Evolutionary conservation across 495 filamentous ascomycete genomes (phyloP).

Genomic region (Podospora didyma): DNA sequence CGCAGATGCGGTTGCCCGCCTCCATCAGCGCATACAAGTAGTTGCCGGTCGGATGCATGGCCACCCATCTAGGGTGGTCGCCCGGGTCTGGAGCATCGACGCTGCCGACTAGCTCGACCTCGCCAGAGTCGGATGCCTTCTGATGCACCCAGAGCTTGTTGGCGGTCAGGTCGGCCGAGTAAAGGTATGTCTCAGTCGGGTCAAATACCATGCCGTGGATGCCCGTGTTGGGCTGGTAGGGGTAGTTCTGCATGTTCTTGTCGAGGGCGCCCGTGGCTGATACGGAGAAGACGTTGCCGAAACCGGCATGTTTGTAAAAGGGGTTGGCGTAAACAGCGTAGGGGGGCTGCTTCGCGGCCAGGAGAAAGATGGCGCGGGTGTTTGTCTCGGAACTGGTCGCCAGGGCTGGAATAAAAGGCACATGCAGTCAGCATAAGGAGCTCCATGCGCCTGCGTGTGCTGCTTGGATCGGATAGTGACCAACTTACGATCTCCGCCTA

Average conservation of each 20-base stretch:
- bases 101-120: conserved; percentile 62
- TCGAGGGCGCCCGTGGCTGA: conserved; percentile 57
- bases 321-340: conserved; percentile 82
- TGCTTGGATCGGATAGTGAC: no score
- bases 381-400: conserved; percentile 67
- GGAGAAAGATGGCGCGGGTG: conserved; percentile 81
- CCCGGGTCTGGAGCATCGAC: conserved; percentile 63
- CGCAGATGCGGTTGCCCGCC: conserved; percentile 71
- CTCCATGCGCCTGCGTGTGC: no score
- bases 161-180: conserved; percentile 77
- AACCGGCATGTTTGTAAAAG: conserved; percentile 80
- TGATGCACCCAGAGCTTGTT: conserved; percentile 86
- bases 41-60: conserved; percentile 68
- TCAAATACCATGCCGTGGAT: conserved; percentile 91
- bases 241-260: conserved; percentile 73
- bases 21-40: conserved; percentile 86
- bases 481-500: conserved; percentile 51
- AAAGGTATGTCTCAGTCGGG: conserved; percentile 76
- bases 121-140: conserved; percentile 56
- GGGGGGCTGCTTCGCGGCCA: conserved; percentile 70
- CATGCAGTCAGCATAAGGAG: neutral
- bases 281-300: conserved; percentile 73
- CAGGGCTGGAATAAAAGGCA: conserved; percentile 43
- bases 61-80: conserved; percentile 83
- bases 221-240: conserved; percentile 66